Conservation (phyloP, 495 filamentous ascomycete genomes). For the Pyronema domesticum region DNA sequence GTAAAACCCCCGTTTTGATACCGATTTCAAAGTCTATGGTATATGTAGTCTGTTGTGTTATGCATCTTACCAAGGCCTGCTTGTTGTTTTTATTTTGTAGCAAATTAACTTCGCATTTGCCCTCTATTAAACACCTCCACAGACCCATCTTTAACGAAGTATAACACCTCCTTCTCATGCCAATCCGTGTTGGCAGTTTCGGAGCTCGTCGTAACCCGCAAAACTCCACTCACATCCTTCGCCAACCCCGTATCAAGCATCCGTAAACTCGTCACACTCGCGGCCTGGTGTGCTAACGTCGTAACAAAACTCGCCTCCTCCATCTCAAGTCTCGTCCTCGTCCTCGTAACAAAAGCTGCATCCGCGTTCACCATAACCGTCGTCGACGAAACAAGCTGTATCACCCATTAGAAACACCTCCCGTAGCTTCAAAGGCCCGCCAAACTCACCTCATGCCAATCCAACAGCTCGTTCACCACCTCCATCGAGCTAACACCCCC, state of each 20-base stretch:
- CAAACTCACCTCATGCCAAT: conserved; percentile 35
- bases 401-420: conserved; percentile 8
- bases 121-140: conserved; percentile 68
- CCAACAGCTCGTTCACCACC: conserved; percentile 30
- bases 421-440: conserved; percentile 9
- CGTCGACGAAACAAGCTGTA: conserved; percentile 37
- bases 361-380: conserved; percentile 54
- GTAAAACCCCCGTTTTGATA: too few species aligned
- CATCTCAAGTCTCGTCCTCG: conserved; percentile 45
- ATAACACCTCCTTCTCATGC: conserved; percentile 58
- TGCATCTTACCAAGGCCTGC: too few species aligned
- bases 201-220: conserved; percentile 49
- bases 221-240: conserved; percentile 75
- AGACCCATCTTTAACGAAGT: conserved; percentile 61
- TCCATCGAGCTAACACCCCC: conserved; percentile 24
- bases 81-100: not conserved
- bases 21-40: not conserved
- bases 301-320: conserved; percentile 53
- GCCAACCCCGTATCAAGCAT: conserved; percentile 69
- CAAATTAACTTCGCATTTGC: conserved; percentile 19
- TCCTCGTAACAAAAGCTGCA: conserved; percentile 41
- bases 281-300: conserved; percentile 55
- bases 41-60: too few species aligned
- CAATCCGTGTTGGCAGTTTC: conserved; percentile 11
- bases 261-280: conserved; percentile 48